These are phyloP conservation scores for Scorias spongiosa DNA, from an alignment of 2,329 filamentous ascomycete genomes.

Conservation along the genomic window DNA sequence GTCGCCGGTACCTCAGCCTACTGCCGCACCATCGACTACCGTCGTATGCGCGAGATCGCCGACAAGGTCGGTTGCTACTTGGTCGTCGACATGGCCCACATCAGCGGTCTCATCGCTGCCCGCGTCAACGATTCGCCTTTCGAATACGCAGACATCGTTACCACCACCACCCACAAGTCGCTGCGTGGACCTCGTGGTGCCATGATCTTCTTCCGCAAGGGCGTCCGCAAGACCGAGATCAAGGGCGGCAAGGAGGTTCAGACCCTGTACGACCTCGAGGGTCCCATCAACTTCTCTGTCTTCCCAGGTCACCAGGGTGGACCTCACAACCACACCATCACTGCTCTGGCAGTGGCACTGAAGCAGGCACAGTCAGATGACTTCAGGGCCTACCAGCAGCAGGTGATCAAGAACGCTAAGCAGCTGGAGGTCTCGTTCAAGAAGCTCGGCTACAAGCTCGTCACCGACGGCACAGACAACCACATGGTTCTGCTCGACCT, in stretches of 20 bases:
- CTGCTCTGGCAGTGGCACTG: constrained; percentile 81
- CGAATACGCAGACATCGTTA: constrained; percentile 84
- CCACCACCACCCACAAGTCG: constrained; percentile 98
- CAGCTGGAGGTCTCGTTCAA: constrained; percentile 64
- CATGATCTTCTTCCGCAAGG: constrained; percentile 99
- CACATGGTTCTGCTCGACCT: constrained; percentile 95
- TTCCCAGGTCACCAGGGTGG: constrained; percentile 98
- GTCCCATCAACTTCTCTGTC: constrained; percentile 95
- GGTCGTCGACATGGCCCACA: constrained; percentile 96
- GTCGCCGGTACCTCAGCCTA: constrained; percentile 96
- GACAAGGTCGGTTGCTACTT: constrained; percentile 90
- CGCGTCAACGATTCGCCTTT: constrained; percentile 91
- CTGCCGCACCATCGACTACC: constrained; percentile 95
- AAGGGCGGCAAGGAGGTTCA: constrained; percentile 69
- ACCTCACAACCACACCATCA: constrained; percentile 99
- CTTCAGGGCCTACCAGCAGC: constrained; percentile 86
- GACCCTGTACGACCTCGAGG: constrained; percentile 80
- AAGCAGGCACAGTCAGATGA: constrained; percentile 84
- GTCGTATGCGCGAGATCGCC: constrained; percentile 87
- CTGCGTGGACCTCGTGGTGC: constrained; percentile 92
- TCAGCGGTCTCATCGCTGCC: constrained; percentile 86
- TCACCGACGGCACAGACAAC: constrained; percentile 89
- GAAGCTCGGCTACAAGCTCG: constrained; percentile 76
- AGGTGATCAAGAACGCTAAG: constrained; percentile 88
- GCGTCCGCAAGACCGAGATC: constrained; percentile 73